Conservation (phyloP, 139 green algal genomes). For the Volvox africanus region DNA sequence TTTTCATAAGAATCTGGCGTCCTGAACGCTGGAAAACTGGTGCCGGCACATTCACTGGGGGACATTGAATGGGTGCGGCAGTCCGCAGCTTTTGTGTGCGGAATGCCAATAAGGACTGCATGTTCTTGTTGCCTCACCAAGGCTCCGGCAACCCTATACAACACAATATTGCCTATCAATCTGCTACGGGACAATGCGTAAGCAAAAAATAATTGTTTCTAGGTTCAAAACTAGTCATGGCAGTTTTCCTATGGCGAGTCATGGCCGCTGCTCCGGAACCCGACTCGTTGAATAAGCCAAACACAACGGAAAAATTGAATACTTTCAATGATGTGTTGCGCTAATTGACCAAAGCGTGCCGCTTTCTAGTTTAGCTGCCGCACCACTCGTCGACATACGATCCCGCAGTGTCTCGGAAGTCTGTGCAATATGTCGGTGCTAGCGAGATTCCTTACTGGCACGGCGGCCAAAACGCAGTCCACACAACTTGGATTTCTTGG, state of each 20-base stretch:
- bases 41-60: neutral
- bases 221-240: no score
- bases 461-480: neutral
- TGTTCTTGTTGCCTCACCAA: neutral
- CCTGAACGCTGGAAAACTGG: neutral
- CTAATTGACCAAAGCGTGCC: no score
- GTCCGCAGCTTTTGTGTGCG: conserved; percentile 12
- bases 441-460: conserved; percentile 1
- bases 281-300: no score
- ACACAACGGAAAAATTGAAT: no score
- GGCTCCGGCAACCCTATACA: no score
- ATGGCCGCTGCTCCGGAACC: no score
- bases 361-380: neutral
- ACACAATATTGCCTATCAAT: no score
- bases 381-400: neutral
- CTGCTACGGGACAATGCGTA: no score
- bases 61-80: neutral
- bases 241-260: no score
- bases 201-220: no score
- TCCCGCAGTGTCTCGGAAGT: neutral
- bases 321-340: no score
- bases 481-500: conserved; percentile 1
- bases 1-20: neutral
- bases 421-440: conserved; percentile 19
- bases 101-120: conserved; percentile 28